Evolutionary conservation across 768 basidiomycete genomes (phyloP).

Genomic region (Macrolepiota fuliginosa): DNA sequence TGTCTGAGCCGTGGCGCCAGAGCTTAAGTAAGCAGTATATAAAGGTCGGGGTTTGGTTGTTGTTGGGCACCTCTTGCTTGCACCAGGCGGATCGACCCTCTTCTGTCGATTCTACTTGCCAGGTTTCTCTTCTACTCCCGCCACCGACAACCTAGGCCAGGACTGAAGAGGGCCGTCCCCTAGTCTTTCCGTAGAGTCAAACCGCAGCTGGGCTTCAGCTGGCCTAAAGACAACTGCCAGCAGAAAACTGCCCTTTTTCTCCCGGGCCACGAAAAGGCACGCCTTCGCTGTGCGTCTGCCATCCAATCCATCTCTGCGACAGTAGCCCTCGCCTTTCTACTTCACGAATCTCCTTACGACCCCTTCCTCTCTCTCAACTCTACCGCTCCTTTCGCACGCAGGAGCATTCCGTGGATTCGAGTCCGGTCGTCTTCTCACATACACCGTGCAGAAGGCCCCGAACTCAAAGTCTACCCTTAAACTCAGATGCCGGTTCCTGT

Average conservation of each 20-base stretch:
- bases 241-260: constrained; percentile 25
- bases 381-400: constrained; percentile 32
- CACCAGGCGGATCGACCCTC: constrained; percentile 50
- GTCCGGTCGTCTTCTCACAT: constrained; percentile 37
- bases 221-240: constrained; percentile 14
- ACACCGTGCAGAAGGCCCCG: constrained; percentile 42
- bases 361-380: constrained; percentile 34
- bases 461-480: constrained; percentile 35
- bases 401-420: constrained; percentile 43
- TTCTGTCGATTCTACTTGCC: constrained; percentile 48
- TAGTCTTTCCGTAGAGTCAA: constrained; percentile 21
- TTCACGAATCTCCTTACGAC: constrained; percentile 80
- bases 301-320: constrained; percentile 28
- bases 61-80: constrained; percentile 28
- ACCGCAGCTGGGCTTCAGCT: constrained; percentile 28
- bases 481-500: constrained; percentile 89
- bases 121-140: constrained; percentile 32
- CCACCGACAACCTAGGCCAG: constrained; percentile 36
- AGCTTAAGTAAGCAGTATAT: constrained; percentile 31
- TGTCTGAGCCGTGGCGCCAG: constrained; percentile 8
- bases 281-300: constrained; percentile 94
- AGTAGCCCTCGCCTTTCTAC: constrained; percentile 24
- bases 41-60: constrained; percentile 22
- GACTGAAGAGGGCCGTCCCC: constrained; percentile 43
- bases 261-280: constrained; percentile 64